phyloP scores from a whole-genome alignment of 495 filamentous ascomycete species.

The Trichoderma asperelloides region DNA sequence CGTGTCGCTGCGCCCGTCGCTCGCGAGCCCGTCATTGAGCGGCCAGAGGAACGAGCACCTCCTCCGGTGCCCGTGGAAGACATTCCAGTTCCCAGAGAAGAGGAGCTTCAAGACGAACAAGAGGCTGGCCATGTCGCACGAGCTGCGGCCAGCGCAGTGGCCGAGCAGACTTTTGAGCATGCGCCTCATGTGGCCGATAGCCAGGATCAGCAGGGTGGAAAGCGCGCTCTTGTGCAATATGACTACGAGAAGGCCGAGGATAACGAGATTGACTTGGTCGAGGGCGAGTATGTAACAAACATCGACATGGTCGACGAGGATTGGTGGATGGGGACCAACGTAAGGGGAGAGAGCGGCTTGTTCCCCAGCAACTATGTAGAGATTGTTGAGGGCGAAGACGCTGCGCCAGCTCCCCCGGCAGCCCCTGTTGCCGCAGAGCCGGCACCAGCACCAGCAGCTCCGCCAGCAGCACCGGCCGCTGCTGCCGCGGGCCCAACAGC shows the following conservation, averaged over 20 bases:
- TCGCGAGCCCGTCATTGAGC: constrained; percentile 48
- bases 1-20: constrained; percentile 81
- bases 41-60: constrained; percentile 38
- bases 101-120: constrained; percentile 55
- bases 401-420: constrained; percentile 17
- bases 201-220: constrained; percentile 35
- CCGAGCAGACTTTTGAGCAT: constrained; percentile 26
- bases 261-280: constrained; percentile 86
- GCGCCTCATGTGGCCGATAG: constrained; percentile 20
- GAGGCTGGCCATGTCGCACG: constrained; percentile 54
- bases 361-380: constrained; percentile 98
- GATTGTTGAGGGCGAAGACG: constrained; percentile 52
- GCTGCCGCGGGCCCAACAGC: constrained; percentile 51
- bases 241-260: constrained; percentile 97
- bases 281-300: constrained; percentile 85
- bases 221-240: constrained; percentile 73
- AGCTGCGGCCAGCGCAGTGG: constrained; percentile 49
- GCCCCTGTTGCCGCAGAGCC: constrained; percentile 15
- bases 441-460: constrained; percentile 19
- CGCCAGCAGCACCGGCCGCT: constrained; percentile 17
- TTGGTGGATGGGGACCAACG: constrained; percentile 94
- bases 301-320: constrained; percentile 97
- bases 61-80: constrained; percentile 47
- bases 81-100: constrained; percentile 52
- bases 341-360: constrained; percentile 68